Conservation (phyloP, 2,329 filamentous ascomycete genomes). For the Stagonosporopsis chrysanthemi region DNA sequence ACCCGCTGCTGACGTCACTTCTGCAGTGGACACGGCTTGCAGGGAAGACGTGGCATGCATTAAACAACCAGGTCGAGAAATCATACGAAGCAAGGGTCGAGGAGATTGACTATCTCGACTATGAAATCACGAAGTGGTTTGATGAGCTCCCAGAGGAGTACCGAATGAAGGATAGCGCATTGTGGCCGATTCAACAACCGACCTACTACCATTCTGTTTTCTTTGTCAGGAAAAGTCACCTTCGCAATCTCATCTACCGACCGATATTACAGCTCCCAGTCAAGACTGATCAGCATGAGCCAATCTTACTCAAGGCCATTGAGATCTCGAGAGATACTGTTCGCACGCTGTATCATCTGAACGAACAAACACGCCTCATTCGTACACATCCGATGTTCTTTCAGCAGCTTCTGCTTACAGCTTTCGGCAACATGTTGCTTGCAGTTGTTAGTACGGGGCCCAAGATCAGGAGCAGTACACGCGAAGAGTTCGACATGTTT, state of each 20-base stretch:
- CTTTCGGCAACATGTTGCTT: slow-evolving; percentile 19
- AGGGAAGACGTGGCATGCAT: slow-evolving; percentile 20
- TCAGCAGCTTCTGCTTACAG: slow-evolving; percentile 19
- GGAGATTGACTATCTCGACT: slow-evolving; percentile 17
- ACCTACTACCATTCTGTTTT: slow-evolving; percentile 19
- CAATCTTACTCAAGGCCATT: slow-evolving; percentile 14
- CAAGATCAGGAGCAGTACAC: slow-evolving; percentile 1
- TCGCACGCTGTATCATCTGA: slow-evolving; percentile 6
- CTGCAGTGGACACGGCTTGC: slow-evolving; percentile 21
- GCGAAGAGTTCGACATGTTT: slow-evolving; percentile 22
- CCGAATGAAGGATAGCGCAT: neutral
- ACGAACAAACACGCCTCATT: slow-evolving; percentile 8
- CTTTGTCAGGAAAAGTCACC: slow-evolving; percentile 17
- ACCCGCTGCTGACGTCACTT: slow-evolving; percentile 13
- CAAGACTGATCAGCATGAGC: slow-evolving; percentile 11
- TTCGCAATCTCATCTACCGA: slow-evolving; percentile 18
- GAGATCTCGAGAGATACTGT: slow-evolving; percentile 17
- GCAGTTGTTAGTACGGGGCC: slow-evolving; percentile 15
- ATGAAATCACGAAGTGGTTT: slow-evolving; percentile 19
- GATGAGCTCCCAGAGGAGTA: slow-evolving; percentile 5
- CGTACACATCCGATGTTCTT: slow-evolving; percentile 21
- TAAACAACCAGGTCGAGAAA: slow-evolving; percentile 16
- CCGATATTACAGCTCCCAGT: slow-evolving; percentile 14
- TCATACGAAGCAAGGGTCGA: slow-evolving; percentile 15
- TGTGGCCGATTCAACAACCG: neutral